Evolutionary conservation across 805 yeast species (phyloP).

Genomic region (Tetrapisispora nanseiensis): DNA sequence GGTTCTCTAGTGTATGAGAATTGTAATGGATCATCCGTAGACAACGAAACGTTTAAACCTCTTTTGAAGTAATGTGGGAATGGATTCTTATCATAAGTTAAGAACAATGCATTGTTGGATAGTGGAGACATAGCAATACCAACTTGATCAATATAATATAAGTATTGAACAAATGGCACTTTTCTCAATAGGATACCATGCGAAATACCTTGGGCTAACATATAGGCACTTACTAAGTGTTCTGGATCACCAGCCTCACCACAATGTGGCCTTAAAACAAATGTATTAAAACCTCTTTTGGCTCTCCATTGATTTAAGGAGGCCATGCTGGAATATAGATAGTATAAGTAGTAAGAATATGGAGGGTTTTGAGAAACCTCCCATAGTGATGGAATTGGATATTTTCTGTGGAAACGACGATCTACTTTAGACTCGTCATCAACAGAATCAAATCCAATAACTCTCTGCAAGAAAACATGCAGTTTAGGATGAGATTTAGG

Average conservation of each 20-base stretch:
- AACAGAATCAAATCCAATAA: slow-evolving; percentile 95
- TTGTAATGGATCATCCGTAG: slow-evolving; percentile 96
- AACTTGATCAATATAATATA: slow-evolving; percentile 87
- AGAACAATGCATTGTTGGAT: slow-evolving; percentile 89
- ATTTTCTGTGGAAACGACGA: slow-evolving; percentile 69
- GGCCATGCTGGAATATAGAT: slow-evolving; percentile 76
- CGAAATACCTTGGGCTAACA: slow-evolving; percentile 84
- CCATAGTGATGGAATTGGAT: slow-evolving; percentile 85
- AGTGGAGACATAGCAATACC: slow-evolving; percentile 98
- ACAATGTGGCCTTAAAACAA: slow-evolving; percentile 94
- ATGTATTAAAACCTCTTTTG: slow-evolving; percentile 68
- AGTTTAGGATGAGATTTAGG: slow-evolving; percentile 88
- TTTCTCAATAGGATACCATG: slow-evolving; percentile 93
- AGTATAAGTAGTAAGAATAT: slow-evolving; percentile 90
- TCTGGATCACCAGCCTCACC: slow-evolving; percentile 99
- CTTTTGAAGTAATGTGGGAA: slow-evolving; percentile 82
- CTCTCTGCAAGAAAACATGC: slow-evolving; percentile 80
- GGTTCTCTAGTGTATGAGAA: slow-evolving; percentile 97
- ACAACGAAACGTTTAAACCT: slow-evolving; percentile 87
- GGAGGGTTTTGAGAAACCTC: slow-evolving; percentile 76
- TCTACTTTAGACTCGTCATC: slow-evolving; percentile 96
- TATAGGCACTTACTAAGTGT: slow-evolving; percentile 81
- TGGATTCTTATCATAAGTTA: slow-evolving; percentile 95
- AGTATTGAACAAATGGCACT: slow-evolving; percentile 88
- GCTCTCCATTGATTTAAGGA: slow-evolving; percentile 79